These are phyloP conservation scores for Colletotrichum incanum DNA, from an alignment of 2,329 filamentous ascomycete species.

Conservation along the genomic window DNA sequence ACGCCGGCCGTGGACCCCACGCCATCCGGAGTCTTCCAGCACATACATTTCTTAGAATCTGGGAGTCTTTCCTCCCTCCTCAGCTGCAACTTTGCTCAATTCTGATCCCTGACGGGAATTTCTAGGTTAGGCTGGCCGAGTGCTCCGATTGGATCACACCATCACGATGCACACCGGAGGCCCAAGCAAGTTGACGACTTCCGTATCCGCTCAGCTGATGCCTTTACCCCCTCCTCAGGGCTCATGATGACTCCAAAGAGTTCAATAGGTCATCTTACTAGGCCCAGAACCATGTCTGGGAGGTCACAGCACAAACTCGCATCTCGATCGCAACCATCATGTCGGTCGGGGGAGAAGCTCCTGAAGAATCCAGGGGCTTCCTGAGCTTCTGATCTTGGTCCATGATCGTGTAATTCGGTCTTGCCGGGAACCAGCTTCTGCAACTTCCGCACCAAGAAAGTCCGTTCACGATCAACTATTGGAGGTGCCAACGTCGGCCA, in stretches of 20 bases:
- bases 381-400: neutral
- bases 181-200: neutral
- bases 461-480: slow-evolving; percentile 5
- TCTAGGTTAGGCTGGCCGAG: neutral
- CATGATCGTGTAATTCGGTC: neutral
- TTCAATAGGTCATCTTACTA: slow-evolving; percentile 13
- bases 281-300: neutral
- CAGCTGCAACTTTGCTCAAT: neutral
- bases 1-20: neutral
- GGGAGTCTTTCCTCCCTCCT: neutral
- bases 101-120: neutral
- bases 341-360: neutral
- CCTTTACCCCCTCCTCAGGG: neutral
- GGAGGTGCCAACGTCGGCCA: slow-evolving; percentile 5
- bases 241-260: neutral
- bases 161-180: neutral
- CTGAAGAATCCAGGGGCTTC: slow-evolving; percentile 17
- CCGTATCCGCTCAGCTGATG: slow-evolving; percentile 15
- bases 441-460: neutral
- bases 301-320: slow-evolving; percentile 15
- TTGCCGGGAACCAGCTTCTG: neutral
- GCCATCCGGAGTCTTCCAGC: slow-evolving; percentile 2
- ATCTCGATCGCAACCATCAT: slow-evolving; percentile 31
- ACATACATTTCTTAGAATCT: neutral
- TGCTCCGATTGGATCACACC: neutral